Evolutionary conservation across 1,284 basidiomycete species (phyloP).

Genomic region (Lignosus rhinocerotis): DNA sequence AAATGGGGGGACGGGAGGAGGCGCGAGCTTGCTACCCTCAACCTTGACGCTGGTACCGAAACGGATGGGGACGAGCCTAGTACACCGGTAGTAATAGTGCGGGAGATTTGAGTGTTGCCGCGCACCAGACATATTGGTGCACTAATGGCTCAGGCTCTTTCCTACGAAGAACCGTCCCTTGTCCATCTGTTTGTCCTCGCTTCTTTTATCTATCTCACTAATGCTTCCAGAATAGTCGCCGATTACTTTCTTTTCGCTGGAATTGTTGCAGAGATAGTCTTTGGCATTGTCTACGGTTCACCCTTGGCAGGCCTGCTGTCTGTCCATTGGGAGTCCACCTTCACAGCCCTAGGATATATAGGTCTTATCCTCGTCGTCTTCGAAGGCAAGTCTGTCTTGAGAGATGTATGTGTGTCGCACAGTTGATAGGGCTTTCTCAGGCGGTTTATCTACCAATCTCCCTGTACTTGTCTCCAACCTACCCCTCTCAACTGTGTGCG

Average conservation of each 20-base stretch:
- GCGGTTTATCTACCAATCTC: constrained; percentile 46
- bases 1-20: too few species aligned
- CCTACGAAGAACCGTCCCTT: constrained; percentile 27
- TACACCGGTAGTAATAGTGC: too few species aligned
- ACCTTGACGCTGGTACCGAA: too few species aligned
- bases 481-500: constrained; percentile 42
- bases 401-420: too few species aligned
- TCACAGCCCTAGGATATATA: constrained; percentile 48
- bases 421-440: constrained; percentile 26
- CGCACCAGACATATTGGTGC: too few species aligned
- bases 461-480: constrained; percentile 40
- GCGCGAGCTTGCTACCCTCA: too few species aligned
- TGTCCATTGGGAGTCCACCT: constrained; percentile 40
- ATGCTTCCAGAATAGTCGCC: constrained; percentile 22
- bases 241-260: constrained; percentile 27
- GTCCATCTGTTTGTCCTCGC: constrained; percentile 22
- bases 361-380: constrained; percentile 55
- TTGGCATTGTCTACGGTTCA: constrained; percentile 48
- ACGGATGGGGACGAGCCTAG: too few species aligned
- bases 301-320: constrained; percentile 46
- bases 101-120: too few species aligned
- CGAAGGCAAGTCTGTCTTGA: constrained; percentile 38
- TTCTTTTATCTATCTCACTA: constrained; percentile 31
- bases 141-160: constrained; percentile 11
- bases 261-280: constrained; percentile 43